These are phyloP conservation scores for Leptodontidium sp. DNA, from an alignment of 2,329 filamentous ascomycete genomes.

Conservation along the genomic window DNA sequence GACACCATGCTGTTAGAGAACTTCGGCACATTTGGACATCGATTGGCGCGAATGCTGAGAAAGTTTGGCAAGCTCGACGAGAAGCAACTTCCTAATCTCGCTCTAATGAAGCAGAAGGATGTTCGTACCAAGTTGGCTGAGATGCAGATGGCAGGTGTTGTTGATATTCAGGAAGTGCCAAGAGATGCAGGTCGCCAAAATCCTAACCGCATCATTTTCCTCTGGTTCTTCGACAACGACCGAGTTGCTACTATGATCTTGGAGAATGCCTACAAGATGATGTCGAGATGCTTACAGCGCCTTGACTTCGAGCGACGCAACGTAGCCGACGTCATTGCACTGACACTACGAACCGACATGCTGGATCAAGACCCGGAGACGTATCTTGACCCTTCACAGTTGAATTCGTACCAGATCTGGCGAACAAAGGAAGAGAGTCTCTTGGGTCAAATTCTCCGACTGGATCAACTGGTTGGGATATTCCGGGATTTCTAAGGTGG, in stretches of 20 bases:
- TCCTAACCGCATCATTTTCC: slow-evolving; percentile 79
- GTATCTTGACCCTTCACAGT: slow-evolving; percentile 77
- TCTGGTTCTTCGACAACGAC: slow-evolving; percentile 89
- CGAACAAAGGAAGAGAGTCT: slow-evolving; percentile 76
- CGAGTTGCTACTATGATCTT: slow-evolving; percentile 75
- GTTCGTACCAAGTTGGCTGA: slow-evolving; percentile 84
- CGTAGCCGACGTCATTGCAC: slow-evolving; percentile 76
- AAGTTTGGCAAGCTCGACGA: slow-evolving; percentile 95
- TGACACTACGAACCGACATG: slow-evolving; percentile 87
- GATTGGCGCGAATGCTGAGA: slow-evolving; percentile 84
- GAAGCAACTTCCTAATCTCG: slow-evolving; percentile 81
- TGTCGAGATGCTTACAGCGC: slow-evolving; percentile 85
- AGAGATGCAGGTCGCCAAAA: slow-evolving; percentile 84
- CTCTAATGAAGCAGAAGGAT: slow-evolving; percentile 85
- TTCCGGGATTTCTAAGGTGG: slow-evolving; percentile 74
- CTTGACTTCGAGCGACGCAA: slow-evolving; percentile 78
- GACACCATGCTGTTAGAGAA: slow-evolving; percentile 82
- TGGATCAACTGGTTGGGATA: slow-evolving; percentile 86
- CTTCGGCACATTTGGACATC: slow-evolving; percentile 79
- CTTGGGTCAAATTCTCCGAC: slow-evolving; percentile 77
- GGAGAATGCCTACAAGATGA: slow-evolving; percentile 87
- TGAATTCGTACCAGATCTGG: slow-evolving; percentile 66
- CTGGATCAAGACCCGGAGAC: slow-evolving; percentile 79
- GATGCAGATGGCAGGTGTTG: slow-evolving; percentile 85
- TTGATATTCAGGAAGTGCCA: slow-evolving; percentile 94